A percentile compares a stretch with the other conserved stretches of the same genome.
phyloP scores from a whole-genome alignment of 805 yeast species.

The Candida succiphila region DNA sequence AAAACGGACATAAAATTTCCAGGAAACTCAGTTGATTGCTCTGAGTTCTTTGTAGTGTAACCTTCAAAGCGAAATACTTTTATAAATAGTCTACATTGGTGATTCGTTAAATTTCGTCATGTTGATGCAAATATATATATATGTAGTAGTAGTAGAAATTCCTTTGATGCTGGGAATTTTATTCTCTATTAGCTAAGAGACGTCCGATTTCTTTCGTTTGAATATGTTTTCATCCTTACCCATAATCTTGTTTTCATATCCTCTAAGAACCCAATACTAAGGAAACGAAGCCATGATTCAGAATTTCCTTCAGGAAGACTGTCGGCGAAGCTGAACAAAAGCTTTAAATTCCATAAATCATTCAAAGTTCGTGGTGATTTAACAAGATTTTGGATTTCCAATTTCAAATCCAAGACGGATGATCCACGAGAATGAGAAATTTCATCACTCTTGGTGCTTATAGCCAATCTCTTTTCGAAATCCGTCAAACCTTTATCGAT shows the following conservation, averaged over 20 bases:
- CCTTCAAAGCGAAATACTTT: too few relatives aligned
- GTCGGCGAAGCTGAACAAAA: constrained; percentile 55
- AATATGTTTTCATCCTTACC: constrained; percentile 5
- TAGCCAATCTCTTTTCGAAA: constrained; percentile 9
- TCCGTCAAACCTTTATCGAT: constrained; percentile 10
- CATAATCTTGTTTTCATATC: constrained; percentile 36
- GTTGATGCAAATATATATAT: too few relatives aligned
- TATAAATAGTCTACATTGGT: too few relatives aligned
- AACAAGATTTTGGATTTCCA: constrained; percentile 38
- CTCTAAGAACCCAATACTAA: constrained; percentile 44
- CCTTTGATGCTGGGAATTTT: too few relatives aligned
- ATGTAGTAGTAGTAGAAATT: too few relatives aligned
- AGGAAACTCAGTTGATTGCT: too few relatives aligned
- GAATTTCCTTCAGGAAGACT: constrained; percentile 13
- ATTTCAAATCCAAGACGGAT: constrained; percentile 43
- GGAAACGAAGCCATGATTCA: constrained; percentile 27
- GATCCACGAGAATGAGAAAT: constrained; percentile 20
- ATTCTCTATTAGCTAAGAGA: too few relatives aligned
- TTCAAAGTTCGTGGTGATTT: constrained; percentile 31
- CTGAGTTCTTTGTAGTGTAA: too few relatives aligned
- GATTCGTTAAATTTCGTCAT: too few relatives aligned
- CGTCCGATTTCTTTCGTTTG: too few relatives aligned
- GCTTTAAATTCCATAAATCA: constrained; percentile 54
- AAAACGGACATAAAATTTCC: too few relatives aligned
- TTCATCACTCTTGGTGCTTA: neutral